Evolutionary conservation across 768 basidiomycete genomes (phyloP).

Genomic region (Rhodosporidiobolus odoratus): DNA sequence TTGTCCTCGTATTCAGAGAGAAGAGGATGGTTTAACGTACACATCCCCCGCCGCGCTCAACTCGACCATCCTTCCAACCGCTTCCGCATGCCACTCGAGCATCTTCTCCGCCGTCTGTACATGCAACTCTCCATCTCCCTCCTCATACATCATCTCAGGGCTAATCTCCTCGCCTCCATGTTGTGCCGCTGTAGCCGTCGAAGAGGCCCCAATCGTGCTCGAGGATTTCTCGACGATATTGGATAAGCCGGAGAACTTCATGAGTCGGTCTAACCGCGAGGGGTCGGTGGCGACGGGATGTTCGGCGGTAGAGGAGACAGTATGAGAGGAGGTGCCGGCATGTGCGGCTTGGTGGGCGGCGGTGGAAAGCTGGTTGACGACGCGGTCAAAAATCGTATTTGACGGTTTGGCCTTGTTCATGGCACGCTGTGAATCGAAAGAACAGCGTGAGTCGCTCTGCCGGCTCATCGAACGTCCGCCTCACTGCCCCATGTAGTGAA

Average conservation of each 20-base stretch:
- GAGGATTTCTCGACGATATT: conserved; percentile 32
- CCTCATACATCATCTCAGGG: conserved; percentile 58
- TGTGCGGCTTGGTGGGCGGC: conserved; percentile 59
- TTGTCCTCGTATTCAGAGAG: too few species aligned
- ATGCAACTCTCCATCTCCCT: conserved; percentile 75
- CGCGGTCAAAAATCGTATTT: conserved; percentile 70
- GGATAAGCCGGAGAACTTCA: conserved; percentile 71
- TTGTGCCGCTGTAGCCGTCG: conserved; percentile 23
- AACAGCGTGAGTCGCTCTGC: neutral
- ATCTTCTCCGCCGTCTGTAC: conserved; percentile 78
- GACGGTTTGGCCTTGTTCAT: conserved; percentile 55
- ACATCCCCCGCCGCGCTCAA: conserved; percentile 74
- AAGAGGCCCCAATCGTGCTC: neutral
- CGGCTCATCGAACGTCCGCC: neutral
- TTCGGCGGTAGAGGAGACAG: neutral
- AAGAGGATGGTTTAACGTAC: conserved; percentile 54
- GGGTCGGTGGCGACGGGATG: conserved; percentile 7
- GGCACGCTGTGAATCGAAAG: conserved; percentile 43
- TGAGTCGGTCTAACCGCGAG: conserved; percentile 38
- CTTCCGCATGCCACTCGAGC: conserved; percentile 96
- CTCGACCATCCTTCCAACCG: conserved; percentile 88
- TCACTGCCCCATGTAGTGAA: neutral
- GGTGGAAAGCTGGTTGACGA: conserved; percentile 80
- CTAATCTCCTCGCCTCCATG: conserved; percentile 53
- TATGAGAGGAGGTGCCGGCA: conserved; percentile 48